Base-by-base conservation (phyloP, 768 basidiomycete species). In the Antrodiella citrinella region DNA sequence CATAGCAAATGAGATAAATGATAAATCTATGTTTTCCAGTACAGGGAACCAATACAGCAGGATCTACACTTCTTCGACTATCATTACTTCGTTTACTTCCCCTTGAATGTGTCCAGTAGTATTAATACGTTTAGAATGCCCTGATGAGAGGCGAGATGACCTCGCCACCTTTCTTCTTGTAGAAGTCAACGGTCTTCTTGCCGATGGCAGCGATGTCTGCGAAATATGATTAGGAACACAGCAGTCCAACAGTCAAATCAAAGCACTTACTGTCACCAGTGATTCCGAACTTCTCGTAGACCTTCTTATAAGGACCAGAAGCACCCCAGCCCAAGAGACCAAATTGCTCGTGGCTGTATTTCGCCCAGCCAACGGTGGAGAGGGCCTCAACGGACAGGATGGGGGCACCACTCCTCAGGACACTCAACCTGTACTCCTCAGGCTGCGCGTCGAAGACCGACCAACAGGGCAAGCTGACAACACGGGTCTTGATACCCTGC, bases 381-480 rank as follows among this genome's bases (percentile, higher is more conserved):
- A 83, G 77, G 21, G 93, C 93, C 70, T 96, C 93, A 53, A 96
- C 75, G 42, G 91, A 90, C 53, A 96, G 67, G 63, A 95, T 82
- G 26, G 93, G 93, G 10, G 88, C 86, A 26, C 93, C 93, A 59
- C 86, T 87, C 65, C 91, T 81, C 57, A 97, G 69, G 47, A 95
- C 91, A 59, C 82, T 81, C 60, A 95, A 69, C 62, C 74, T 79
- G 74, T 97, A 97, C 52, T 81, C 80, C 62, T 74, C 69, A 54
- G 78, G 72, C 69, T 97, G 93, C 60, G 78, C 75, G 66, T 94
- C 87, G 64, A 89, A 95, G 50, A 88, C 79, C 51, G 86, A 75
- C 86, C 88, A 90, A 68, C 90, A 95, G 11, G 94, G 94, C 64
- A 96, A 69, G 63, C 83, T 86, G 63, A 92, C 91, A 44, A 96